These are phyloP conservation scores for Inga oerstediana DNA, from an alignment of 306 rosid genomes.

Conservation along the genomic window DNA sequence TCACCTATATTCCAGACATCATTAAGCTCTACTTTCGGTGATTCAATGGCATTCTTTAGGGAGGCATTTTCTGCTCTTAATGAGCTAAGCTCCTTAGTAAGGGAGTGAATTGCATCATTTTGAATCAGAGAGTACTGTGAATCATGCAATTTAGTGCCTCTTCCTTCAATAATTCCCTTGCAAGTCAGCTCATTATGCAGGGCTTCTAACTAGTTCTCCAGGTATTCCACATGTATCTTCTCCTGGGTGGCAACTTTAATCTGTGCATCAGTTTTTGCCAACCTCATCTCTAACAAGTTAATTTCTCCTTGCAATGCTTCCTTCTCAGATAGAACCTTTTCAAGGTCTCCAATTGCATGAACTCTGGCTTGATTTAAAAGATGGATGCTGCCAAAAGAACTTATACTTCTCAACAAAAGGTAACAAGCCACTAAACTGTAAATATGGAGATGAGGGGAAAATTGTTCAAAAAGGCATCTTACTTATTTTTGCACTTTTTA, in stretches of 20 bases:
- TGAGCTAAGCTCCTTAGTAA: conserved; percentile 58
- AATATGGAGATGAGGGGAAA: background rate
- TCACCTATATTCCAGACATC: conserved; percentile 55
- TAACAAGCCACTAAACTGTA: conserved; percentile 18
- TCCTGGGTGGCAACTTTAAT: conserved; percentile 71
- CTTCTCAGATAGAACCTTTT: conserved; percentile 74
- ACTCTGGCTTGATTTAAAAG: conserved; percentile 83
- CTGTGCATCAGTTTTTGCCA: conserved; percentile 77
- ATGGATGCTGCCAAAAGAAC: conserved; percentile 61
- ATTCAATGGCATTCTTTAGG: conserved; percentile 61
- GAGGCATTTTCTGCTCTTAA: conserved; percentile 71
- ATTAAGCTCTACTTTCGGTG: conserved; percentile 57
- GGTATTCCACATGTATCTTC: conserved; percentile 63
- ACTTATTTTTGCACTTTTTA: conserved; percentile 88
- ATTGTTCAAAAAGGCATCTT: conserved; percentile 35
- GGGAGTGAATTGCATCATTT: conserved; percentile 40
- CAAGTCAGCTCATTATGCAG: conserved; percentile 51
- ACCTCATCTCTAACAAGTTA: conserved; percentile 60
- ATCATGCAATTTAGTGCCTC: conserved; percentile 38
- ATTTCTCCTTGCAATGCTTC: conserved; percentile 76
- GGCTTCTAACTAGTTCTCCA: conserved; percentile 67
- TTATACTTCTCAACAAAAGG: conserved; percentile 26
- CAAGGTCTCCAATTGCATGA: conserved; percentile 75
- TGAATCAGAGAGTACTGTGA: conserved; percentile 33
- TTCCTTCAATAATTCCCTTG: conserved; percentile 45